Percentiles rank a stretch among this genome's conserved stretches.
These are phyloP conservation scores for Gynochthodes officinalis DNA, from an alignment of 257 asterid genomes.

Conservation along the genomic window DNA sequence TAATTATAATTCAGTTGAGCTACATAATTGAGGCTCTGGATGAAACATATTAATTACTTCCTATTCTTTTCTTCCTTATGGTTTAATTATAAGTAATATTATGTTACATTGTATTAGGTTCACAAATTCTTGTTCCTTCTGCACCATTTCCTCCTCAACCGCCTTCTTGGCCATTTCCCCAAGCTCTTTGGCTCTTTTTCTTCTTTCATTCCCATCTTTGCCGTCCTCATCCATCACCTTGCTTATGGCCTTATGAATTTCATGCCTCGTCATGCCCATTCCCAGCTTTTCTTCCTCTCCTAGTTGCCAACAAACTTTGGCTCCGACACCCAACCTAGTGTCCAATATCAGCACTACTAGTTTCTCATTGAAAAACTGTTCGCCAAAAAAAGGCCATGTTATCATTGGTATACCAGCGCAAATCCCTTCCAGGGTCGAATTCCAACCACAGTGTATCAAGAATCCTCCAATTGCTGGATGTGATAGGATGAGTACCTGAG, in stretches of 20 bases:
- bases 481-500: slow-evolving; percentile 42
- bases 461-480: slow-evolving; percentile 48
- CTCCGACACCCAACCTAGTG: slow-evolving; percentile 49
- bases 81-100: neutral
- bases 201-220: slow-evolving; percentile 24
- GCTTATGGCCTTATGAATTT: slow-evolving; percentile 17
- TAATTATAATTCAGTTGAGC: no score
- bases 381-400: slow-evolving; percentile 55
- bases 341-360: slow-evolving; percentile 33
- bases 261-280: slow-evolving; percentile 24
- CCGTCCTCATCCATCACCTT: slow-evolving; percentile 35
- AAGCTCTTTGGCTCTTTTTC: slow-evolving; percentile 24
- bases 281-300: slow-evolving; percentile 37
- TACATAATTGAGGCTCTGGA: neutral
- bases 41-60: neutral
- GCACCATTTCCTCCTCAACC: slow-evolving; percentile 7
- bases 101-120: neutral
- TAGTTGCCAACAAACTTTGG: slow-evolving; percentile 23
- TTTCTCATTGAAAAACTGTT: slow-evolving; percentile 61
- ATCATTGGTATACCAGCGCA: no score
- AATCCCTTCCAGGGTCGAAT: no score
- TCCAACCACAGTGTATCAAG: no score
- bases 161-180: slow-evolving; percentile 26
- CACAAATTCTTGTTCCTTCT: neutral
- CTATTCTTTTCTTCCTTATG: neutral